A percentile compares a stretch with the other conserved stretches of the same genome.
Evolutionary conservation across 257 asterid species (phyloP).

Genomic region (Fraxinus americana): DNA sequence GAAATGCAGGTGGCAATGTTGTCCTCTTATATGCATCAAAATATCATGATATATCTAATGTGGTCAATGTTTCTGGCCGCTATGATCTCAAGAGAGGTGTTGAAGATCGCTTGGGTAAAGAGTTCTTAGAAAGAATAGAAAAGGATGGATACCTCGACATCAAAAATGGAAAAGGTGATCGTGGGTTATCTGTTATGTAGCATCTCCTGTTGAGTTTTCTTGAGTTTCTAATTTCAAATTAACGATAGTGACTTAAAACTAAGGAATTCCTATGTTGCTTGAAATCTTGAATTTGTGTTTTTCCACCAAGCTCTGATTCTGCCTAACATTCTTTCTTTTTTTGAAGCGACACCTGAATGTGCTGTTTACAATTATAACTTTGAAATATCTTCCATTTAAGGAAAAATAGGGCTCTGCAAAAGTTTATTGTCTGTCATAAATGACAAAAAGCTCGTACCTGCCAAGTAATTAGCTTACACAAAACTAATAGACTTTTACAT

Average conservation of each 20-base stretch:
- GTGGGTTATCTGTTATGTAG: background rate
- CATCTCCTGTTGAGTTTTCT: background rate
- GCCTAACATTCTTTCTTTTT: background rate
- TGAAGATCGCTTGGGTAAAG: slow-evolving; percentile 62
- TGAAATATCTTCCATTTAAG: background rate
- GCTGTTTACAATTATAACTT: background rate
- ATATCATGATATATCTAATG: slow-evolving; percentile 64
- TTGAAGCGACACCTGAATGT: background rate
- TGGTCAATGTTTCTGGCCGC: slow-evolving; percentile 86
- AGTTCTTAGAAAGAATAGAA: slow-evolving; percentile 55
- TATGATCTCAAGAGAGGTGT: slow-evolving; percentile 73
- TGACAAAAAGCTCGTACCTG: background rate
- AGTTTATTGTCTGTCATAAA: background rate
- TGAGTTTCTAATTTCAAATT: background rate
- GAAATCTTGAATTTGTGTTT: background rate
- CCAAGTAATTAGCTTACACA: background rate
- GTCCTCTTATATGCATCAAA: slow-evolving; percentile 83
- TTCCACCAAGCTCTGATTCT: background rate
- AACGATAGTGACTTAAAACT: background rate
- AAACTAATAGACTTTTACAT: background rate
- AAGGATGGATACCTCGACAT: slow-evolving; percentile 72
- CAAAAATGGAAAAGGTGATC: slow-evolving; percentile 54
- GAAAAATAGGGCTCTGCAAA: background rate
- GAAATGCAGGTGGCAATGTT: slow-evolving; percentile 63
- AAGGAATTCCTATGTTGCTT: background rate